Conservation (phyloP, 805 yeast genomes). For the Sugiyamaella floridensis region DNA sequence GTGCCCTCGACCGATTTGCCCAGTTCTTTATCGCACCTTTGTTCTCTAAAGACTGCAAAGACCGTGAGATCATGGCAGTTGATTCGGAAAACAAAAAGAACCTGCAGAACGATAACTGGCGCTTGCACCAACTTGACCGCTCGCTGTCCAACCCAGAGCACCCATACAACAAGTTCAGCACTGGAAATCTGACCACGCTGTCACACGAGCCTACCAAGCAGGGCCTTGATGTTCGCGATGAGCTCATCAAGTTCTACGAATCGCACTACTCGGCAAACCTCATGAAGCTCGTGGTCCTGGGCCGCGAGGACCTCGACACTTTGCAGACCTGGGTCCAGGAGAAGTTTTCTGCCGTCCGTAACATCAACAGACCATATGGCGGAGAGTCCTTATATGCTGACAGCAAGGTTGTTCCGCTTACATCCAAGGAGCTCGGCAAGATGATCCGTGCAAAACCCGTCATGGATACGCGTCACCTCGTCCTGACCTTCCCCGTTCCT, state of each 20-base stretch:
- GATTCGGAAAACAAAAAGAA: constrained; percentile 95
- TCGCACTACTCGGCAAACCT: constrained; percentile 74
- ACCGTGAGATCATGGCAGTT: constrained; percentile 88
- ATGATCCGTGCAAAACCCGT: constrained; percentile 70
- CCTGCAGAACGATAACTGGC: constrained; percentile 83
- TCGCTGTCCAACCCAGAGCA: constrained; percentile 64
- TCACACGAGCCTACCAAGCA: constrained; percentile 52
- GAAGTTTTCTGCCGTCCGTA: constrained; percentile 57
- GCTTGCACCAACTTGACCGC: constrained; percentile 78
- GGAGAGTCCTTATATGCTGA: constrained; percentile 32
- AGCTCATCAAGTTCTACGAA: constrained; percentile 66
- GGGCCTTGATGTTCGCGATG: constrained; percentile 73
- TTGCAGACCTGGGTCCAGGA: constrained; percentile 65
- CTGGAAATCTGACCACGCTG: constrained; percentile 78
- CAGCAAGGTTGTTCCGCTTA: constrained; percentile 38
- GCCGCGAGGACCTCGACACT: constrained; percentile 69
- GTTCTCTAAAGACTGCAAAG: constrained; percentile 67
- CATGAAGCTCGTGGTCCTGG: constrained; percentile 81
- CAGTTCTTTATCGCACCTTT: constrained; percentile 87
- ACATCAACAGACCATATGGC: constrained; percentile 35
- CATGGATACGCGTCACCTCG: constrained; percentile 65
- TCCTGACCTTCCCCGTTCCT: constrained; percentile 66
- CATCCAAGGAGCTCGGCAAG: constrained; percentile 43
- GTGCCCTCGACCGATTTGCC: constrained; percentile 86
- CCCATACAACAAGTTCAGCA: constrained; percentile 81